Conservation (phyloP, 371 early-diverging fungal species). For the Amoeboaphelidium occidentale region DNA sequence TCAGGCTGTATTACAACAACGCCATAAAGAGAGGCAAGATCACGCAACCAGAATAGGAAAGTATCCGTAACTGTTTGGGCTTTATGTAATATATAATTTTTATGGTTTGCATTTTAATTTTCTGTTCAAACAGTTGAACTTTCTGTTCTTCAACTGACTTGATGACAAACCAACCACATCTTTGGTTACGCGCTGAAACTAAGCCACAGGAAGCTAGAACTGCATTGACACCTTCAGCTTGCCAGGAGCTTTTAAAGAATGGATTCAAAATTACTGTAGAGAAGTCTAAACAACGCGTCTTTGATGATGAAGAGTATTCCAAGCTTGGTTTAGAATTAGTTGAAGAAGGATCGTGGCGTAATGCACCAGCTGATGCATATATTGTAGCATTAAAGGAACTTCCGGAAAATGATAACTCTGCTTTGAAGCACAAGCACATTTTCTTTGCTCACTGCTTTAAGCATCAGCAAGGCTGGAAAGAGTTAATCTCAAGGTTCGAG, state of each 20-base stretch:
- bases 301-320: conserved; percentile 58
- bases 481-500: conserved; percentile 56
- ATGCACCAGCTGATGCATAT: conserved; percentile 63
- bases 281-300: conserved; percentile 47
- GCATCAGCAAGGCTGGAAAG: conserved; percentile 78
- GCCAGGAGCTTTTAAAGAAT: conserved; percentile 40
- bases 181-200: conserved; percentile 64
- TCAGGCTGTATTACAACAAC: too few species aligned
- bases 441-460: conserved; percentile 96
- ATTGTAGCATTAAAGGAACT: conserved; percentile 89
- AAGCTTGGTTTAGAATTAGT: conserved; percentile 61
- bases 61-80: too few species aligned
- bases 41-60: too few species aligned
- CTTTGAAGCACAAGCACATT: conserved; percentile 82
- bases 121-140: too few species aligned
- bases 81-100: too few species aligned
- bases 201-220: conserved; percentile 88
- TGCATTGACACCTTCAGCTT: conserved; percentile 64
- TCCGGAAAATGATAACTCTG: conserved; percentile 68
- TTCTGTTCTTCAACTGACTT: too few species aligned
- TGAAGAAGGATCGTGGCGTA: conserved; percentile 50
- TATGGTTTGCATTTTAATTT: too few species aligned
- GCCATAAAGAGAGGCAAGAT: too few species aligned
- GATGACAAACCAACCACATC: too few species aligned
- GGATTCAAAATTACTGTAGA: conserved; percentile 79